Base-by-base conservation (phyloP, 495 filamentous ascomycete genomes). In the Ascobolus immersus region DNA sequence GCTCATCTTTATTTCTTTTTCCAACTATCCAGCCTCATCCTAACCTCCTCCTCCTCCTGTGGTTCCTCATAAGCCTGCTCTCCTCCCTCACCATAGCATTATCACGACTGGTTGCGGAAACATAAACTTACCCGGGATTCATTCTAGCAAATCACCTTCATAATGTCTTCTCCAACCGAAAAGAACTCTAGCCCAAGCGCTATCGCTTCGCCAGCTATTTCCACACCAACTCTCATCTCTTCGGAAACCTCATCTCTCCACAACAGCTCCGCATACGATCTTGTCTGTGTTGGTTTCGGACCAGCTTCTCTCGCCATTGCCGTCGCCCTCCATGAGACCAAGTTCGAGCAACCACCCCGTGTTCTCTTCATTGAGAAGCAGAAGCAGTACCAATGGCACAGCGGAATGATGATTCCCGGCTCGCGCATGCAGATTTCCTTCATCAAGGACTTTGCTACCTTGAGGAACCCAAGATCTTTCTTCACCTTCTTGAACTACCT, bases 341-440 rank as follows among this genome's bases (percentile, higher is more conserved):
- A 17, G 2, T 17, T 31, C 4, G 62, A 58, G 44, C 36, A 42
- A 32, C 48, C 48, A 15, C 40, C 38, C 34, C 47, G 73, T 44
- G 70, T 84, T 3, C 59, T 71, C 25, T 93, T 91, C 54, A 51
- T 93, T 14, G 84, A 93, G 56, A 71, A 72, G 39, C 84, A 96
- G 55, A 45, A 59, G 15, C 55, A 65, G 26, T 96, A 93, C 44
- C 65, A 69, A 32, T 93, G 84, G 84, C 84, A 96, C 51, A 67
- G 73, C 2, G 84, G 84, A 22, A 96, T 96, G 84, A 64, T 92
- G 35, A 65, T 96, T 1, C 79, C 80, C 0, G 79, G 79, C 29
- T 75, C 80, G 9, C 77, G 73, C 49, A 96, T 96, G 84, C 84
- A 96, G 52, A 93, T 96, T 38, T 84, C 77, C 21, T 96, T 93